Base-by-base conservation (phyloP, 148 eudicot species). In the Euryodendron excelsum region DNA sequence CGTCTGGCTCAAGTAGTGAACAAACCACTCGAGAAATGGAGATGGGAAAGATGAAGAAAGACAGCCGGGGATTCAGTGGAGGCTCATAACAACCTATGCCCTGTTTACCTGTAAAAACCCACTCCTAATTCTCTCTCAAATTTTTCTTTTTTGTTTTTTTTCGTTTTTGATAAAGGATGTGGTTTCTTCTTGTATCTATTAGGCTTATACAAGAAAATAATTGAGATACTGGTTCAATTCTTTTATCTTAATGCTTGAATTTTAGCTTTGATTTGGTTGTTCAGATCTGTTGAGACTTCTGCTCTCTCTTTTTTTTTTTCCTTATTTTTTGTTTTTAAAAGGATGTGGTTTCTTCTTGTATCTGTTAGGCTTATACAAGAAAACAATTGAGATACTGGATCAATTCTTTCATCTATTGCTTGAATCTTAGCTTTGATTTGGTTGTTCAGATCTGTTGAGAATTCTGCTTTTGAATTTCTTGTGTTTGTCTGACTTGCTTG, bases 1-100 rank as follows among this genome's bases (percentile, higher is more conserved):
- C 95, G 0, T 92, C 99, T 30, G 98, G 97, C 23, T 89, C 99
- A 10, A 96, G 97, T 61, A 91, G 92, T 9, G 99, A 96, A 61
- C 88, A 80, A 18, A 91, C 63, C 65, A 80, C 94, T 30, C 79
- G 87, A 39, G 96, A 93, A 79, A 91, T 92, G 97, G 93, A 91
- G 80, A 80, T 89, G 92, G 88, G 93, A 15, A 90, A 79, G 83
- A 80, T 77, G 78, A 91, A 82, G 77, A 87, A 82, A 37, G 93
- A 89, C 36, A 84, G 88, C 68, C 73, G 81, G 67, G 93, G 94
- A 25, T 87, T 85, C 75, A 86, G 87, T 65, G 91, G 82, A 73
- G 34, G 79, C 59, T 68, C 67, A 1, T 81, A 70, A 72, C 75
- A 66, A 25, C 45, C 8, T 41, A 41, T 41, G 45, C 45, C 45